A percentile compares a stretch with the other conserved stretches of the same genome.
Conservation (phyloP, 1,284 basidiomycete species). For the Boletus smithii region DNA sequence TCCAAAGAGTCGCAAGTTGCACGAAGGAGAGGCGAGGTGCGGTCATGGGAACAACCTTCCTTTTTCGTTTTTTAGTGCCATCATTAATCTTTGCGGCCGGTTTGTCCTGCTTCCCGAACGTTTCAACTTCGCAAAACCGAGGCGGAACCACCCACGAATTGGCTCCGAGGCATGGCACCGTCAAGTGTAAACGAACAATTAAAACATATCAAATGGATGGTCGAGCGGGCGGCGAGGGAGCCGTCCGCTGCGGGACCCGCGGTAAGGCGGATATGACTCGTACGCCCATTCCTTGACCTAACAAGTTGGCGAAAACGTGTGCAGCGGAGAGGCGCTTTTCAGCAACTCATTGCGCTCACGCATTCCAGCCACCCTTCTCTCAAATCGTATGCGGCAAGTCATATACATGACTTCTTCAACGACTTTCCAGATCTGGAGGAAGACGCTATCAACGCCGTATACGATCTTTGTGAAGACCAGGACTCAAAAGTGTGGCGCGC, state of each 20-base stretch:
- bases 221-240: conserved; percentile 27
- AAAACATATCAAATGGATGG: conserved; percentile 15
- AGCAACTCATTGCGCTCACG: conserved; percentile 29
- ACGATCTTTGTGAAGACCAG: conserved; percentile 71
- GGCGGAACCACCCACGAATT: neutral
- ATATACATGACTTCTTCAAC: conserved; percentile 56
- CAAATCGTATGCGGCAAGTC: conserved; percentile 57
- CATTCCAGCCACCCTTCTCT: conserved; percentile 25
- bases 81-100: conserved; percentile 17
- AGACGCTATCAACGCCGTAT: conserved; percentile 67
- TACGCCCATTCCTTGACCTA: conserved; percentile 2
- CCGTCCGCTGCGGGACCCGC: conserved; percentile 10
- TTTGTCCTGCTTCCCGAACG: conserved; percentile 3
- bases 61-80: conserved; percentile 6
- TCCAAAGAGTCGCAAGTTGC: neutral
- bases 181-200: conserved; percentile 21
- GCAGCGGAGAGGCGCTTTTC: conserved; percentile 26
- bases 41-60: conserved; percentile 26
- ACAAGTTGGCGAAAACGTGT: neutral
- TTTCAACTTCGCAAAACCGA: neutral
- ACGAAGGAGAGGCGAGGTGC: too few species aligned
- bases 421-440: conserved; percentile 70
- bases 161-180: conserved; percentile 18
- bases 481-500: conserved; percentile 43
- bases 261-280: conserved; percentile 21